Evolutionary conservation across 352 stramenopile species (phyloP), one percentile per base, ranked within the genome.

Genomic region (Phytophthora cactorum): DNA sequence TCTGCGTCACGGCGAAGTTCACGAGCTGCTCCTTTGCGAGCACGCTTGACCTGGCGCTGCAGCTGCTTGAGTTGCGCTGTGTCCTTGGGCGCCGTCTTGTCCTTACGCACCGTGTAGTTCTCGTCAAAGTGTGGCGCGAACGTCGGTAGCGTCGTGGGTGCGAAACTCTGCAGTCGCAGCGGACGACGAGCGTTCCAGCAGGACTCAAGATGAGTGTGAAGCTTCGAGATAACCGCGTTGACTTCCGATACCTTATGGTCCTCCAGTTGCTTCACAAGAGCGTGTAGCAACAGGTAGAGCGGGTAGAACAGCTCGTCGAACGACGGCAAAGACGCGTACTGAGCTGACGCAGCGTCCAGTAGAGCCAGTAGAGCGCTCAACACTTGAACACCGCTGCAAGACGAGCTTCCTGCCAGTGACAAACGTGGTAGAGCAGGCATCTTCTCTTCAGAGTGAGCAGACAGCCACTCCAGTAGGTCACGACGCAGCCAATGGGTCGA

Each of bases 21-120:
- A 44, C 97, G 89, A 27, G 96, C 93, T 9, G 97, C 95, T 11
- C 94, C 95, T 81, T 99, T 99, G 65, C 97, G 89, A 54, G 98
- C 97, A 36, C 97, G 92, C 72, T 99, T 99, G 63, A 98, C 96
- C 71, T 99, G 96, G 36, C 96, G 90, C 52, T 97, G 81, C 36
- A 98, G 81, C 59, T 98, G 83, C 77, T 98, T 97, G 59, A 86
- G 84, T 75, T 91, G 79, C n/a, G 86, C 89, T 38, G 84, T 85
- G 52, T 96, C 90, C 32, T 84, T 78, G 59, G 96, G 85, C 29
- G 82, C 70, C 25, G 84, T 91, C 63, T 95, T 95, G 78, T 98
- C 92, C 77, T 98, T 98, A 36, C 89, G 88, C 31, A 97, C 77
- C 63, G 89, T 94, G 77, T 98, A 98, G 67, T 93, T 95, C 64